Percentiles rank a stretch among this genome's conserved stretches.
Conservation (phyloP, 2,329 filamentous ascomycete genomes). For the Colletotrichum abscissum region DNA sequence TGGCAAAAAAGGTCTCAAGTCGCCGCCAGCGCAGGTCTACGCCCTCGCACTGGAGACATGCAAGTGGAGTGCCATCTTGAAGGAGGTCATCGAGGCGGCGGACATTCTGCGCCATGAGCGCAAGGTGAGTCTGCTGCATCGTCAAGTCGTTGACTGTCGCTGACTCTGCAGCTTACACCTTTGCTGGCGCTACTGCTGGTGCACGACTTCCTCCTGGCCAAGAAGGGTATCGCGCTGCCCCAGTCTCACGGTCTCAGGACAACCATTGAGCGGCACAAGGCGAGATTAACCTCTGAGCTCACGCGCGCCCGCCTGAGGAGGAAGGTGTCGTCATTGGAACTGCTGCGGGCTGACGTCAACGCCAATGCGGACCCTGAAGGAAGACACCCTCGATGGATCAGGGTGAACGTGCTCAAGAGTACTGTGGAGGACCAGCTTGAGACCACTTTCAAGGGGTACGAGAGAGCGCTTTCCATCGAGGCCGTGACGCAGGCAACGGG, state of each 20-base stretch:
- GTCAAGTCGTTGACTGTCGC: neutral
- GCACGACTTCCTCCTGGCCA: slow-evolving; percentile 87
- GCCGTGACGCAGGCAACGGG: slow-evolving; percentile 62
- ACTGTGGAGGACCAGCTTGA: slow-evolving; percentile 78
- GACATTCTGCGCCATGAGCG: slow-evolving; percentile 82
- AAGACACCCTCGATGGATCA: slow-evolving; percentile 88
- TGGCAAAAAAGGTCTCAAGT: slow-evolving; percentile 78
- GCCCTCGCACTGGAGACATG: slow-evolving; percentile 87
- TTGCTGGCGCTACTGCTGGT: slow-evolving; percentile 82
- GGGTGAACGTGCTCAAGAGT: slow-evolving; percentile 83
- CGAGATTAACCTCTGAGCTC: slow-evolving; percentile 83
- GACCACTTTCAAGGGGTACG: slow-evolving; percentile 77
- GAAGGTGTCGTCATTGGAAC: slow-evolving; percentile 75
- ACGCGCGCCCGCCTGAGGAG: slow-evolving; percentile 81
- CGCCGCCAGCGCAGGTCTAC: slow-evolving; percentile 83
- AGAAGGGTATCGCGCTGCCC: slow-evolving; percentile 84
- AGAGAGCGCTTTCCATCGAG: slow-evolving; percentile 64
- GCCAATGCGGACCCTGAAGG: slow-evolving; percentile 61
- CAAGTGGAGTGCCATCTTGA: slow-evolving; percentile 90
- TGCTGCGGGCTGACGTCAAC: slow-evolving; percentile 70
- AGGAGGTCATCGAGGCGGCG: slow-evolving; percentile 88
- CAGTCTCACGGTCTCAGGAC: slow-evolving; percentile 81
- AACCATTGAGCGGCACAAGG: slow-evolving; percentile 83
- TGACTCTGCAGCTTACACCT: slow-evolving; percentile 75
- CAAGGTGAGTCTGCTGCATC: slow-evolving; percentile 70